These are phyloP conservation scores for Hanseniaspora osmophila DNA, from an alignment of 805 yeast species.

Conservation along the genomic window DNA sequence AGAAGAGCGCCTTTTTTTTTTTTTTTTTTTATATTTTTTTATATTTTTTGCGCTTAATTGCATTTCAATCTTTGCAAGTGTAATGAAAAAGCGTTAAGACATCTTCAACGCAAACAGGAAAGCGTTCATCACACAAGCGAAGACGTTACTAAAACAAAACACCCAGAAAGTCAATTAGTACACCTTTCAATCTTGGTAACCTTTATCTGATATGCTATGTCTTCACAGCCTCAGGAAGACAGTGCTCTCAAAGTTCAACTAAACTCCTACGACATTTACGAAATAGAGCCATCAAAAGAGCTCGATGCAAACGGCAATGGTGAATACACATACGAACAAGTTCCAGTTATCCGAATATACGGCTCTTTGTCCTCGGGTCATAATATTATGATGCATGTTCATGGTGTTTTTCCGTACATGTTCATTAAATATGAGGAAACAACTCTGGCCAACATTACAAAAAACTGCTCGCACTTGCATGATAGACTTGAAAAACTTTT, in stretches of 20 bases:
- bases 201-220: background rate
- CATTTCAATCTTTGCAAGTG: too few species aligned
- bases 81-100: too few species aligned
- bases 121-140: too few species aligned
- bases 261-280: conserved; percentile 3
- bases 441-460: conserved; percentile 13
- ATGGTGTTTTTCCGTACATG: conserved; percentile 73
- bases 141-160: too few species aligned
- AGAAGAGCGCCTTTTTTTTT: too few species aligned
- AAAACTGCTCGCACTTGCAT: conserved; percentile 28
- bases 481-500: conserved; percentile 31
- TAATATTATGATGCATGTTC: conserved; percentile 55
- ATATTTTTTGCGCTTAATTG: too few species aligned
- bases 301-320: background rate
- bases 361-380: conserved; percentile 55
- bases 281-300: background rate
- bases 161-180: too few species aligned
- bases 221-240: background rate
- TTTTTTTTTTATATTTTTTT: too few species aligned
- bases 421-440: conserved; percentile 47
- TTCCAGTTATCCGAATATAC: conserved; percentile 66
- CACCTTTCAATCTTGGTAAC: too few species aligned
- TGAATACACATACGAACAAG: conserved; percentile 27
- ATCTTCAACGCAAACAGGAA: too few species aligned
- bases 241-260: conserved; percentile 2